Base-by-base conservation (phyloP, 2,329 filamentous ascomycete species). In the Aspergillus carbonarius region DNA sequence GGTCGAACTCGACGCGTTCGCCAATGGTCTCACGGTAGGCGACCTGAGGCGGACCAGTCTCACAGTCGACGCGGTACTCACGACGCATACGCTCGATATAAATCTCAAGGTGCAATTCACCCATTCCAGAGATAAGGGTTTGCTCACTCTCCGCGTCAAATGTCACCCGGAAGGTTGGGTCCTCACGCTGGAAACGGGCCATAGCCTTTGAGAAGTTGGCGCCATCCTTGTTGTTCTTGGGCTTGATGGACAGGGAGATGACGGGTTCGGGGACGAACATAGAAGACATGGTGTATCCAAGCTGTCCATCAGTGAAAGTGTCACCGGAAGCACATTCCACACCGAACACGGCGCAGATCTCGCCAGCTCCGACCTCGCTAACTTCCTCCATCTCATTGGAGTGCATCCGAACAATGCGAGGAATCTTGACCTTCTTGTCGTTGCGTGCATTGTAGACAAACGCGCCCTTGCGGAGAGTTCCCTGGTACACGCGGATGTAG, bases 371-470 rank as follows among this genome's bases (percentile, higher is more conserved):
- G 63, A 99, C 89, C 76, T 97, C 93, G 57, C 80, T 82, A 30
- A 97, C 92, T 72, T 99, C 95, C 76, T 99, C 95, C 93, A 99
- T 96, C 73, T 99, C 95, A 74, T 98, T 96, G 47, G 93, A 96
- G 82, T 99, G 95, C 95, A 99, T 99, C 63, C 95, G 92, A 62
- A 99, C 95, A 70, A 99, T 98, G 72, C 93, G 90, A 18, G 95
- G 95, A 58, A 99, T 89, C 78, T 96, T 93, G 73, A 99, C 89
- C 82, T 93, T 97, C 84, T 97, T 96, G 76, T 93, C 90, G 64
- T 87, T 96, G 68, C 93, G 88, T 8, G 93, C 93, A 78, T 98
- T 99, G 85, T 89, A 96, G 56, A 99, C 87, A 73, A 93, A 92
- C 72, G 89, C 85, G 51, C 93, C 91, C 83, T 96, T 98, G 74